A percentile compares a stretch with the other conserved stretches of the same genome.
Conservation (phyloP, 2,329 filamentous ascomycete species). For the Thielaviopsis ethacetica region DNA sequence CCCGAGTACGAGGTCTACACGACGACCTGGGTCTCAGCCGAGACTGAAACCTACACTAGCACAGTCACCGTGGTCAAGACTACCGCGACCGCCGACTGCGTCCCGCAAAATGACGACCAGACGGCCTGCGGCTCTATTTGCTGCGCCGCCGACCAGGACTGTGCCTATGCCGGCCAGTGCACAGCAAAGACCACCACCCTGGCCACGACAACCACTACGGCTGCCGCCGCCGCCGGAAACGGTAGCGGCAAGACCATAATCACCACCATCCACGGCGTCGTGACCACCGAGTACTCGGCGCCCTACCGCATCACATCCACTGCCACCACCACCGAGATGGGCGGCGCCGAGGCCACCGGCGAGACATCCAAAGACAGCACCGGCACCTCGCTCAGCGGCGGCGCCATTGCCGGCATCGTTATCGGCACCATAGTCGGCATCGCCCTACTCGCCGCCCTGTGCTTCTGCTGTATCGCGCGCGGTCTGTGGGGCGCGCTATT, state of each 20-base stretch:
- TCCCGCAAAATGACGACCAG: conserved; percentile 35
- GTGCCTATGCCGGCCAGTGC: conserved; percentile 34
- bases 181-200: conserved; percentile 29
- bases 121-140: conserved; percentile 52
- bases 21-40: conserved; percentile 37
- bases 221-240: conserved; percentile 13
- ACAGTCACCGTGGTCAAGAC: conserved; percentile 34
- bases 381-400: conserved; percentile 40
- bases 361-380: conserved; percentile 19
- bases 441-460: conserved; percentile 49
- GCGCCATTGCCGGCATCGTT: conserved; percentile 68
- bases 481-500: conserved; percentile 48
- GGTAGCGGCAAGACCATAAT: conserved; percentile 23
- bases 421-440: conserved; percentile 56
- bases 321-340: conserved; percentile 31
- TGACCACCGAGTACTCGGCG: conserved; percentile 38
- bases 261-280: conserved; percentile 28
- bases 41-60: conserved; percentile 43
- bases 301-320: conserved; percentile 37
- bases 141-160: conserved; percentile 33
- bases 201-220: conserved; percentile 18
- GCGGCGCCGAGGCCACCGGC: conserved; percentile 30
- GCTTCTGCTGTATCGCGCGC: conserved; percentile 55
- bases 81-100: conserved; percentile 30
- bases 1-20: conserved; percentile 23